Evolutionary conservation across 768 basidiomycete species (phyloP), one percentile per base, ranked within the genome.

Genomic region (Rhodotorula taiwanensis): DNA sequence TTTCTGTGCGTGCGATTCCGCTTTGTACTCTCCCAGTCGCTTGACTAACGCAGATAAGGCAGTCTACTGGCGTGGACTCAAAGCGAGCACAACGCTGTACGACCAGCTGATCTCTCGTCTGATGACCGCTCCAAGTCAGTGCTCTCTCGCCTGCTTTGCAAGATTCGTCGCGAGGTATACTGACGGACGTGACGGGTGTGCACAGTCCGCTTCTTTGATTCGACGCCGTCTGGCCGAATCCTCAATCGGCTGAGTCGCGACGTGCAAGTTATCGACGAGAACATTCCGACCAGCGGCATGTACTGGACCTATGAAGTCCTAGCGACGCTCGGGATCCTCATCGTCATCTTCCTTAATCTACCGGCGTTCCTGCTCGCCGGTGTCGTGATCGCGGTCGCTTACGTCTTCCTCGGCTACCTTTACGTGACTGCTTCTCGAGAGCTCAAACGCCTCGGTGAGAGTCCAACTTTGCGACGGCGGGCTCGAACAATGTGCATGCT

Each of bases 361-460:
- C 78, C 78, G 0, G 71, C 62, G 3, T 78, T 76, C 72, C 55
- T 76, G 5, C 45, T 76, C 20, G 73, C 74, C 11, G 72, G 74
- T 16, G 36, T 74, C 34, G 42, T 72, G 31, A 77, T 78, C 51
- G 64, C 68, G n/a, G 42, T 63, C 16, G 47, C 73, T 15, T 79
- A 78, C 62, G 72, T 67, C 33, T 31, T 56, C 51, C 31, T 77
- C 50, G 78, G 78, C 1, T 49, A 71, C 11, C 58, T 77, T 16
- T 79, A 79, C 70, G 71, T 78, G 23, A 69, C 74, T 3, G 74
- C 76, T 1, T 75, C 73, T n/a, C 70, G 77, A 44, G 77, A 78
- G 56, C 75, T 79, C 53, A 79, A 79, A 68, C 72, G 78, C 15
- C 73, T 73, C 47, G 77, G 72, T 76, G 47, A 64, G 75, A 27